phyloP scores from a whole-genome alignment of 2,329 filamentous ascomycete species.

The Exserohilum rostratum region DNA sequence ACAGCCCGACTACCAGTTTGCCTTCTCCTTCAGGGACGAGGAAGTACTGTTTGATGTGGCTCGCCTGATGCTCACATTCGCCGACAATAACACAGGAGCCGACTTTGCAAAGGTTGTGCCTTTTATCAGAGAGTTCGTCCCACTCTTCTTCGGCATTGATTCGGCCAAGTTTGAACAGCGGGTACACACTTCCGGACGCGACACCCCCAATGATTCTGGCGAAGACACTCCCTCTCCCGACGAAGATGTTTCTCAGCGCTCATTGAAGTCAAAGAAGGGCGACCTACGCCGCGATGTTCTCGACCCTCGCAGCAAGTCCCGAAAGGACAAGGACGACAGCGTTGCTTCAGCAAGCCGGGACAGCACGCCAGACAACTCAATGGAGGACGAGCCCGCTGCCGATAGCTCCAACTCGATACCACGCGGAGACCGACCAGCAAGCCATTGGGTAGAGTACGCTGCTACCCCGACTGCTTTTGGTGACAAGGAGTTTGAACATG shows the following conservation, averaged over 20 bases:
- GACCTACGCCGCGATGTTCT: constrained; percentile 84
- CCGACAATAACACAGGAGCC: constrained; percentile 50
- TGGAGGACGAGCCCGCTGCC: constrained; percentile 75
- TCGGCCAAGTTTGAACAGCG: constrained; percentile 68
- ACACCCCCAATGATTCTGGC: constrained; percentile 47
- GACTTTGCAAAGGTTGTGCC: constrained; percentile 53
- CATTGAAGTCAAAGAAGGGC: constrained; percentile 68
- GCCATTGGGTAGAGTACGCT: constrained; percentile 68
- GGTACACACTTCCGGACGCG: constrained; percentile 55
- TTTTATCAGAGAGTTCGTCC: constrained; percentile 59
- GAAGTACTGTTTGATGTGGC: constrained; percentile 60
- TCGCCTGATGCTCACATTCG: constrained; percentile 53
- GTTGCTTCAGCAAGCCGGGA: constrained; percentile 81
- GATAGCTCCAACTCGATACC: constrained; percentile 62
- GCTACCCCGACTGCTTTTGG: constrained; percentile 62
- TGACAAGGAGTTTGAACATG: constrained; percentile 69
- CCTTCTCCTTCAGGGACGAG: constrained; percentile 69
- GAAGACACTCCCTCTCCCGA: constrained; percentile 73
- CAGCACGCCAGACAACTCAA: constrained; percentile 84
- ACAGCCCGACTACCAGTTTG: constrained; percentile 73
- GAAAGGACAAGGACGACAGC: constrained; percentile 79
- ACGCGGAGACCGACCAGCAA: constrained; percentile 67
- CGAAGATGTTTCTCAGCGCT: constrained; percentile 71
- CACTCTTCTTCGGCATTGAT: constrained; percentile 58
- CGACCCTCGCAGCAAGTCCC: constrained; percentile 75